Conservation (phyloP, 768 basidiomycete species). For the Collybia sp. region DNA sequence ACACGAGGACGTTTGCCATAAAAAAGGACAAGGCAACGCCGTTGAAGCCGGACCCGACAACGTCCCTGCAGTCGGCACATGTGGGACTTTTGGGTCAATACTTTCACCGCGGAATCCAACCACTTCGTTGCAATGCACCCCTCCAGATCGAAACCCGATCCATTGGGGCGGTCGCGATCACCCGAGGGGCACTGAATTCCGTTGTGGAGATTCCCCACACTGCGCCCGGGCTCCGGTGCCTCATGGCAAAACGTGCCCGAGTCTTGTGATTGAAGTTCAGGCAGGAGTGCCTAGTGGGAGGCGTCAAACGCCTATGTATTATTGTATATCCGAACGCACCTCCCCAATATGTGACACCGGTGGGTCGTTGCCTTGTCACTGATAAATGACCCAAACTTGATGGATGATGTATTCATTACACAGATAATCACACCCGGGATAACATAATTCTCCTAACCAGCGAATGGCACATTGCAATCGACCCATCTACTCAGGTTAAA, state of each 20-base stretch:
- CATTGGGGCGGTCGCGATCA: slow-evolving; percentile 31
- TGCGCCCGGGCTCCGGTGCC: slow-evolving; percentile 26
- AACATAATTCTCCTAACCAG: slow-evolving; percentile 31
- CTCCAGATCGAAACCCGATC: slow-evolving; percentile 27
- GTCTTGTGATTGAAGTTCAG: too few relatives aligned
- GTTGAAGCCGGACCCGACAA: slow-evolving; percentile 18
- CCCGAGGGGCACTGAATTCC: slow-evolving; percentile 31
- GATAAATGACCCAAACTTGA: not conserved
- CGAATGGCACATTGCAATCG: slow-evolving; percentile 35
- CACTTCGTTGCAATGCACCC: slow-evolving; percentile 22
- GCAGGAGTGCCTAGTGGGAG: slow-evolving; percentile 30
- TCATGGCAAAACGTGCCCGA: not conserved
- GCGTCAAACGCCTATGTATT: slow-evolving; percentile 25
- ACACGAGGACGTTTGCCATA: slow-evolving; percentile 27
- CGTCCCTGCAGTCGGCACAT: slow-evolving; percentile 26
- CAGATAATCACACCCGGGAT: slow-evolving; percentile 33
- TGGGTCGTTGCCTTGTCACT: slow-evolving; percentile 12
- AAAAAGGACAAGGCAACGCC: slow-evolving; percentile 15
- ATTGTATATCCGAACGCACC: slow-evolving; percentile 35
- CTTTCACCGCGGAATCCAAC: slow-evolving; percentile 13
- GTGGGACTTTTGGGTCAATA: slow-evolving; percentile 9
- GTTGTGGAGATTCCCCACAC: slow-evolving; percentile 30
- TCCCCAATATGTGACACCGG: slow-evolving; percentile 27
- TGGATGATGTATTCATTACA: slow-evolving; percentile 16
- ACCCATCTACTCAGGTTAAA: slow-evolving; percentile 23